Percentiles rank a stretch among this genome's conserved stretches.
Conservation (phyloP, 306 rosid genomes). For the Fragaria nilgerrensis region DNA sequence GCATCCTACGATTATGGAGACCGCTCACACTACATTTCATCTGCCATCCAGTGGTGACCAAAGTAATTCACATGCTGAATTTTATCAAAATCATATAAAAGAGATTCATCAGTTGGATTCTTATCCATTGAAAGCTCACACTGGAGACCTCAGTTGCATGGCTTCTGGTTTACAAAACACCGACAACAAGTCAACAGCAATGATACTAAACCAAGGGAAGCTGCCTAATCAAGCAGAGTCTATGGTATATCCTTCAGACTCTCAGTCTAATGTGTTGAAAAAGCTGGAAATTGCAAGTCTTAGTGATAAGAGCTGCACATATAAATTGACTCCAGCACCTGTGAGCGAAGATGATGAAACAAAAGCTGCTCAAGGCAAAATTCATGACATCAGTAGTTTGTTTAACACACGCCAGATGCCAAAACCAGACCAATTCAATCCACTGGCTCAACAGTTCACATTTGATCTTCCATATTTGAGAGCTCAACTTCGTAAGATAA, state of each 20-base stretch:
- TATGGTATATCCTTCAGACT: constrained; percentile 14
- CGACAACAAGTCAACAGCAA: constrained; percentile 7
- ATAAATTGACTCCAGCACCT: constrained; percentile 8
- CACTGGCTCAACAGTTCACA: constrained; percentile 28
- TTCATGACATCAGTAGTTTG: constrained; percentile 13
- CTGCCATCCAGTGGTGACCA: constrained; percentile 15
- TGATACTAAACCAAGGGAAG: constrained; percentile 23
- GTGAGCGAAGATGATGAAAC: not conserved
- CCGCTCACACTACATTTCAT: constrained; percentile 2
- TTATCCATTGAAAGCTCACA: constrained; percentile 6
- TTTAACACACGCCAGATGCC: constrained; percentile 9
- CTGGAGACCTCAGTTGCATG: constrained; percentile 21
- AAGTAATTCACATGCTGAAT: constrained; percentile 14
- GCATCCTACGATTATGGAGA: constrained; percentile 9
- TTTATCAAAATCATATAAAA: constrained; percentile 10
- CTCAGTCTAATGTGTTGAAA: constrained; percentile 11
- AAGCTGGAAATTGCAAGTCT: constrained; percentile 18
- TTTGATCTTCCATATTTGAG: constrained; percentile 43
- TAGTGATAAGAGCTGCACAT: constrained; percentile 17
- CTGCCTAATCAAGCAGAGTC: constrained; percentile 1
- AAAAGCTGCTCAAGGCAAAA: constrained; percentile 8
- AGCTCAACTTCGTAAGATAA: constrained; percentile 39
- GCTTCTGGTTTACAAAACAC: constrained; percentile 14
- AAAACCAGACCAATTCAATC: constrained; percentile 22
- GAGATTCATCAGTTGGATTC: constrained; percentile 8